Evolutionary conservation across 768 basidiomycete species (phyloP), one percentile per base, ranked within the genome.

Genomic region (Rhodocollybia butyracea): DNA sequence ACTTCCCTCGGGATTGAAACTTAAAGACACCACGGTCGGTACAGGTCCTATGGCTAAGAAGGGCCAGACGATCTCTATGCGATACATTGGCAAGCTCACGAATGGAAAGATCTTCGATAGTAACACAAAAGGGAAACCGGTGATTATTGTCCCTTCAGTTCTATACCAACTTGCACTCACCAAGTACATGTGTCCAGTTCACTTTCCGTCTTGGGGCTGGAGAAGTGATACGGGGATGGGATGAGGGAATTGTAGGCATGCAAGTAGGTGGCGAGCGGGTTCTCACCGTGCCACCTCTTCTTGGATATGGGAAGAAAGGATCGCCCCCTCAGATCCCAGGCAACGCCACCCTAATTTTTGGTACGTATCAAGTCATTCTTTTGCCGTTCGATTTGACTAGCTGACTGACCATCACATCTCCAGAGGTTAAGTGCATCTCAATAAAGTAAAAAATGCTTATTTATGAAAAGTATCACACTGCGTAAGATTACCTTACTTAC

Each of bases 191-290:
- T 11, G 17, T 42, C 17, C 61, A 91, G 82, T 89, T 94, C 70
- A 70, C 73, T 40, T 94, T 94, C 80, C 79, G 72, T 29, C 78
- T 98, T 22, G 96, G 95, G 34, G 75, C 81, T 56, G 92, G 91
- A 24, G 88, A 96, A 67, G 96, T 98, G 51, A 97, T 98, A 72
- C 92, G 93, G 76, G 85, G 89, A 43, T 97, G 95, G 94, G 96
- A 98, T 63, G 76, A 91, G 64, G 96, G 95, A 38, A 78, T 98
- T 54, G 85, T 77, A 29, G 96, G 96, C 31, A 97, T 98, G 94
- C 86, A 91, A 63, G 84, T 88, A 38, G 89, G 85, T 38, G 94
- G 95, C 26, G 94, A 98, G 72, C 84, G 96, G 48, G 73, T 84
- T 55, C 75, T 98, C 60, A 84, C 78, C 40, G 79, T 94, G 46